These are phyloP conservation scores for Helianthus annuus DNA, from an alignment of 129 eudicot genomes.

Conservation along the genomic window HanXRQr2.0-SUNRISE NC_035449.2:19565241-19565740, in stretches of 20 bases:
- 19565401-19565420: not conserved
- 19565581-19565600: no score
- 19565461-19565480: no score
- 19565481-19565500: no score
- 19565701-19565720: conserved; percentile 32
- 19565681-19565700: conserved; percentile 33
- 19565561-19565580: no score
- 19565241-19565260: not conserved
- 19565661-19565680: conserved; percentile 36
- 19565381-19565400: not conserved
- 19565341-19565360: not conserved
- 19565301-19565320: no score
- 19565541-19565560: no score
- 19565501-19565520: no score
- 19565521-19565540: no score
- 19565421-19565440: no score
- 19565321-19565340: not conserved
- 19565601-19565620: no score
- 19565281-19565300: not conserved
- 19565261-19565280: not conserved
- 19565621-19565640: not conserved
- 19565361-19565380: not conserved
- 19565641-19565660: conserved; percentile 14
- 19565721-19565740: conserved; percentile 23
- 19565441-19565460: no score